Evolutionary conservation across 1,284 basidiomycete species (phyloP).

Genomic region (Pascua guehoae): DNA sequence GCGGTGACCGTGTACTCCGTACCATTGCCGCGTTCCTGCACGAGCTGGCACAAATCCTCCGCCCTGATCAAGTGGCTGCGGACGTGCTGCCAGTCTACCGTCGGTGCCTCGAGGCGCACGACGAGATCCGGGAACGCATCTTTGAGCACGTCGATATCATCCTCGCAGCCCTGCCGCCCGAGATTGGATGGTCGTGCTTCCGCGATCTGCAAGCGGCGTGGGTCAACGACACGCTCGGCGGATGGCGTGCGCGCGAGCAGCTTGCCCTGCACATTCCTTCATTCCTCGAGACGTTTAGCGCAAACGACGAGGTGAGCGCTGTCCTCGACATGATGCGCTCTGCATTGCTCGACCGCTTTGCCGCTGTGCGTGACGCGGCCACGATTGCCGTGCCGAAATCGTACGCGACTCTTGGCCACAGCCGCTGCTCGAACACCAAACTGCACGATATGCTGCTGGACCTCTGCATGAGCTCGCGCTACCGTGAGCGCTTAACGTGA

Average conservation of each 20-base stretch:
- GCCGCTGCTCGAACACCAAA: constrained; percentile 44
- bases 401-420: constrained; percentile 54
- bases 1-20: constrained; percentile 55
- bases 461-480: constrained; percentile 58
- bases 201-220: constrained; percentile 59
- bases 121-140: constrained; percentile 62
- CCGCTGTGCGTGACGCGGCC: constrained; percentile 77
- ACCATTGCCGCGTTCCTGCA: constrained; percentile 73
- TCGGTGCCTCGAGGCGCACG: constrained; percentile 59
- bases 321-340: constrained; percentile 57
- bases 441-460: constrained; percentile 57
- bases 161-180: constrained; percentile 56
- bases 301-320: constrained; percentile 32
- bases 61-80: constrained; percentile 61
- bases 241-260: constrained; percentile 80
- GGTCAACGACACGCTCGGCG: constrained; percentile 60
- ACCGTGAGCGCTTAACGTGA: constrained; percentile 71
- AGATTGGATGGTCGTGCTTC: constrained; percentile 58
- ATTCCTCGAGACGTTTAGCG: constrained; percentile 50
- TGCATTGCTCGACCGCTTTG: constrained; percentile 73
- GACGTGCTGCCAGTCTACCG: constrained; percentile 77
- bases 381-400: constrained; percentile 57
- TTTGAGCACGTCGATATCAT: constrained; percentile 62
- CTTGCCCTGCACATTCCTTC: constrained; percentile 59
- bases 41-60: constrained; percentile 82